These are phyloP conservation scores for Heimioporus sp. DNA, from an alignment of 768 basidiomycete genomes.

Conservation along the genomic window DNA sequence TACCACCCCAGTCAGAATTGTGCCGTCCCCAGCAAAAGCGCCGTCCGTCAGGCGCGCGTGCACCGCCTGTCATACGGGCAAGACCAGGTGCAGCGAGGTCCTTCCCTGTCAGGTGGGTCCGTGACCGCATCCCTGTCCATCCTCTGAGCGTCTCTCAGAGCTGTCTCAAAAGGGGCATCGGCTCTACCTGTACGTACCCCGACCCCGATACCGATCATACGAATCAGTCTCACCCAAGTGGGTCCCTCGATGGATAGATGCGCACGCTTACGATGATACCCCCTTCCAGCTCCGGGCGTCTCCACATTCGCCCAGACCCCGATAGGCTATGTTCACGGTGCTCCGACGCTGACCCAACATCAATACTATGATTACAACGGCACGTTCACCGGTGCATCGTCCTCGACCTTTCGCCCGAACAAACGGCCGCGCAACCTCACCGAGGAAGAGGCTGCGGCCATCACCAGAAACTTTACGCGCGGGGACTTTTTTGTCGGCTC, in stretches of 20 bases:
- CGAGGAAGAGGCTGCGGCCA: conserved; percentile 80
- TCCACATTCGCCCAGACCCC: conserved; percentile 38
- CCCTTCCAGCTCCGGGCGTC: conserved; percentile 30
- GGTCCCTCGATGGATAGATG: conserved; percentile 1
- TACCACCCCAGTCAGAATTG: conserved; percentile 10
- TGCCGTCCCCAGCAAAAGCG: conserved; percentile 56
- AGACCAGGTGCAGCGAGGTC: conserved; percentile 80
- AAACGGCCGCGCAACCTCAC: conserved; percentile 80
- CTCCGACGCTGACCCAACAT: conserved; percentile 53
- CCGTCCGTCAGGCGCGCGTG: conserved; percentile 81
- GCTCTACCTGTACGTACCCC: conserved; percentile 68
- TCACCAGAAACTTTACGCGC: conserved; percentile 77
- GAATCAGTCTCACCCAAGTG: conserved; percentile 31
- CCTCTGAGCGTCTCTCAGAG: conserved; percentile 43
- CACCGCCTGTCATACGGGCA: conserved; percentile 77
- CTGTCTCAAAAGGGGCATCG: conserved; percentile 79
- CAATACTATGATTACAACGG: conserved; percentile 78
- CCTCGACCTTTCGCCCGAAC: conserved; percentile 75
- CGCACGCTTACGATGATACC: conserved; percentile 4
- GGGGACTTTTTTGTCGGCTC: conserved; percentile 82
- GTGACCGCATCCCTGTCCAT: conserved; percentile 2
- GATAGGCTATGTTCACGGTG: conserved; percentile 37
- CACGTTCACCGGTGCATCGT: conserved; percentile 63
- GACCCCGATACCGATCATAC: conserved; percentile 65
- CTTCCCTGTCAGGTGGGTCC: conserved; percentile 71